phyloP scores from a whole-genome alignment of 1,139 yeast species.

The Scheffersomyces segobiensis region DNA sequence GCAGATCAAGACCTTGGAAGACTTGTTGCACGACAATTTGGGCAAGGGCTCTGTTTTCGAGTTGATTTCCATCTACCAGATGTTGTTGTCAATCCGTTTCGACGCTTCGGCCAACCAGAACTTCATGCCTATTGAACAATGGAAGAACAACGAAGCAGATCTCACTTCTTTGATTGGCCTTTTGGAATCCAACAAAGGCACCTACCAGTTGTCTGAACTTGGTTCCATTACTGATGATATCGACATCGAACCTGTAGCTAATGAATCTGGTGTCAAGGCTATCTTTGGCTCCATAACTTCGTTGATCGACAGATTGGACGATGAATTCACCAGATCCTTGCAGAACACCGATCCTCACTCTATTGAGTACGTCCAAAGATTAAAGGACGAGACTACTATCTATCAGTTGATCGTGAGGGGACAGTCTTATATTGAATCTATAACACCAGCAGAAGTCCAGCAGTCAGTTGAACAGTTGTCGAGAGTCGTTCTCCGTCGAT shows the following conservation, averaged over 20 bases:
- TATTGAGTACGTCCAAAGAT: slow-evolving; percentile 86
- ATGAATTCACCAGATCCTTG: slow-evolving; percentile 86
- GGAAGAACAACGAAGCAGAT: slow-evolving; percentile 73
- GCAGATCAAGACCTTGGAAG: slow-evolving; percentile 73
- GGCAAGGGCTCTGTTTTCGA: slow-evolving; percentile 57
- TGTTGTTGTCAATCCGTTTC: slow-evolving; percentile 85
- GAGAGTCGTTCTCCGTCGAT: slow-evolving; percentile 78
- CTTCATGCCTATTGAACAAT: slow-evolving; percentile 77
- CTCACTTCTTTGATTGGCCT: slow-evolving; percentile 62
- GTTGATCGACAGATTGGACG: slow-evolving; percentile 89
- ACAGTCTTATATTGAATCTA: slow-evolving; percentile 79
- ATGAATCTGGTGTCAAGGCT: slow-evolving; percentile 64
- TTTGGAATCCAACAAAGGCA: slow-evolving; percentile 58
- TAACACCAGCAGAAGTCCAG: slow-evolving; percentile 48
- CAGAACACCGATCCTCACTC: slow-evolving; percentile 94
- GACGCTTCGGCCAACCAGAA: slow-evolving; percentile 71
- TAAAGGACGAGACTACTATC: slow-evolving; percentile 80
- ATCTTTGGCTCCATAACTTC: slow-evolving; percentile 85
- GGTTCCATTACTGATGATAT: slow-evolving; percentile 79
- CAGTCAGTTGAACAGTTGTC: slow-evolving; percentile 62
- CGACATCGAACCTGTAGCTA: slow-evolving; percentile 72
- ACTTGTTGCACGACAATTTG: slow-evolving; percentile 41
- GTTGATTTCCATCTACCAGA: slow-evolving; percentile 72
- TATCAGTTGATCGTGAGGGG: slow-evolving; percentile 80
- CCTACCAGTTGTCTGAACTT: slow-evolving; percentile 74